These are phyloP conservation scores for Pseudogymnoascus sp. DNA, from an alignment of 2,329 filamentous ascomycete species.

Conservation along the genomic window DNA sequence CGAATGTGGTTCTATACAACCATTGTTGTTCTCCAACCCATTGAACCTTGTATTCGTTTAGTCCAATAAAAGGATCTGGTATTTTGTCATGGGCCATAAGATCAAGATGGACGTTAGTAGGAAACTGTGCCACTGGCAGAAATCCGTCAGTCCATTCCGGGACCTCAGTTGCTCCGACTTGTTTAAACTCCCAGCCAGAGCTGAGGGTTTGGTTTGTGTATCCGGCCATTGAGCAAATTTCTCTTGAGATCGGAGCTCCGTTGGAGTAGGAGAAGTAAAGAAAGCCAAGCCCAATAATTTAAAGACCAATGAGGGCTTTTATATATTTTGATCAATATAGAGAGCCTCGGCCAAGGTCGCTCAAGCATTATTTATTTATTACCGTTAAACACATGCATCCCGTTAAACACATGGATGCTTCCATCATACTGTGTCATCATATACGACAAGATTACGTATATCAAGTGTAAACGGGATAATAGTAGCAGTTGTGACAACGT, in stretches of 20 bases:
- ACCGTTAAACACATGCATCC: not conserved
- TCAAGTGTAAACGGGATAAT: not conserved
- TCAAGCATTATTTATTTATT: not conserved
- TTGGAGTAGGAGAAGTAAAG: not conserved
- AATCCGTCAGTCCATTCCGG: not conserved
- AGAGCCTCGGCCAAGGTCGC: not conserved
- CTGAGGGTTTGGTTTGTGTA: not conserved
- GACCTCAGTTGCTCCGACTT: not conserved
- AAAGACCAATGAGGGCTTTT: not conserved
- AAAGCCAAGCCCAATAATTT: not conserved
- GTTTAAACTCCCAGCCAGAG: constrained; percentile 10
- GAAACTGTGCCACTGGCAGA: constrained; percentile 9
- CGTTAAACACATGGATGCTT: not conserved
- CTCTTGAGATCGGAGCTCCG: not conserved
- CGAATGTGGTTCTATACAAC: constrained; percentile 30
- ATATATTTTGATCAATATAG: not conserved
- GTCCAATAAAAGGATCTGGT: constrained; percentile 41
- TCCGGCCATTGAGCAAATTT: not conserved
- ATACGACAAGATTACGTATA: not conserved
- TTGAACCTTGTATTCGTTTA: constrained; percentile 42
- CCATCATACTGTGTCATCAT: not conserved
- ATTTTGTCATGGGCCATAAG: constrained; percentile 24
- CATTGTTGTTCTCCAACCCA: constrained; percentile 42
- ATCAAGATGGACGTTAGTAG: constrained; percentile 11
- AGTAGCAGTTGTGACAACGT: not conserved